Base-by-base conservation (phyloP, 75 land plant genomes). In the Pseudotsuga menziesii region DNA sequence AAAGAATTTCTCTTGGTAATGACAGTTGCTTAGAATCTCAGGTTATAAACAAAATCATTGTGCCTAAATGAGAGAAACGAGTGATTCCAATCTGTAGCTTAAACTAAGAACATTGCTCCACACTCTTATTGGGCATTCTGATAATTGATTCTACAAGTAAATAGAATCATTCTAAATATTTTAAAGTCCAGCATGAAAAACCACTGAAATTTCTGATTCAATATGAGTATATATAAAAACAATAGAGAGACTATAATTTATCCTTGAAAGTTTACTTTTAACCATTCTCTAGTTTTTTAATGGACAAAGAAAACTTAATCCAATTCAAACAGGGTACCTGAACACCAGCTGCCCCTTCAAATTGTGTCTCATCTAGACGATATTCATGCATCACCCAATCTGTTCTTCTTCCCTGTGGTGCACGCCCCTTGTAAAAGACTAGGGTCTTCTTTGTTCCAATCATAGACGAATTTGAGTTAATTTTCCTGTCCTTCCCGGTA, bases 351-450 rank as follows among this genome's bases (percentile, higher is more conserved):
- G 39, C 41, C 16, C 41, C 69, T 64, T 32, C n/a, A 35, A 39
- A 64, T 5, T 64, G 69, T 6, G 26, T 15, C 19, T 64, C 69
- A 64, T 64, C 69, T 26, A 64, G 69, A 64, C 69, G 36, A 64
- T 64, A 64, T 64, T 64, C 69, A 17, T 64, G 69, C 69, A 64
- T 64, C n/a, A 64, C 69, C 69, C 69, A 64, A 74, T 79, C 56
- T 16, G 85, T 83, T 64, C 80, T 76, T 44, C 29, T 61, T 0
- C 85, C 85, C 22, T 9, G 58, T 3, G 82, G 85, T 4, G 85
- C 85, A n/a, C 85, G 58, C n/a, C 85, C 85, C 25, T 20, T 48
- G 75, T 83, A 83, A 64, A 80, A 83, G n/a, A 83, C 85, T 2
- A 83, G 78, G 62, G 85, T 79, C 67, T 83, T 83, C 61, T 73